These are phyloP conservation scores for Cucumis melo DNA, from an alignment of 306 rosid species.

Conservation along the genomic window DNA sequence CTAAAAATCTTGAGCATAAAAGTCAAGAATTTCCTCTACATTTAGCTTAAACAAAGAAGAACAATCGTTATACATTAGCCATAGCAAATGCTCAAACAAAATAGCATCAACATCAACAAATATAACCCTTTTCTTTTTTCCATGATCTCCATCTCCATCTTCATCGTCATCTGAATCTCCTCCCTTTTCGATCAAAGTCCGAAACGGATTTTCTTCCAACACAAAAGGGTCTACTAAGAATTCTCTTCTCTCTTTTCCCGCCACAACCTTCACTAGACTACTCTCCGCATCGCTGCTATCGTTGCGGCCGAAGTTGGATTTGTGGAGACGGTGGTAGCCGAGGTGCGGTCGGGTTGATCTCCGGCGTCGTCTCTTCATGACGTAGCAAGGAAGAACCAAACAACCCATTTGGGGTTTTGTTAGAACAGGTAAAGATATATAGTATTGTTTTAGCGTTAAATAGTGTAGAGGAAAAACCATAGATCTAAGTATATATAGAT, in stretches of 20 bases:
- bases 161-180: neutral
- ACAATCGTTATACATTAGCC: slow-evolving; percentile 72
- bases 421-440: neutral
- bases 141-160: neutral
- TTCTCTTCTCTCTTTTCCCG: slow-evolving; percentile 69
- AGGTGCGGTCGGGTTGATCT: slow-evolving; percentile 19
- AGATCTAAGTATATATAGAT: too few relatives aligned
- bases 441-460: neutral
- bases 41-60: slow-evolving; percentile 65
- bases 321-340: slow-evolving; percentile 29
- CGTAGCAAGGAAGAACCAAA: slow-evolving; percentile 51
- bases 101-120: slow-evolving; percentile 78
- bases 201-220: slow-evolving; percentile 60
- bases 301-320: neutral
- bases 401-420: slow-evolving; percentile 38
- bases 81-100: slow-evolving; percentile 84
- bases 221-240: slow-evolving; percentile 70
- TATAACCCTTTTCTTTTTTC: slow-evolving; percentile 18
- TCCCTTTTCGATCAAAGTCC: slow-evolving; percentile 41
- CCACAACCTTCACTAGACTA: slow-evolving; percentile 55
- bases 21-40: slow-evolving; percentile 67
- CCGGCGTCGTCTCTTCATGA: slow-evolving; percentile 36
- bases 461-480: neutral
- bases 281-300: slow-evolving; percentile 16
- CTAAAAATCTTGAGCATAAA: slow-evolving; percentile 58